These are phyloP conservation scores for Litchi chinensis DNA, from an alignment of 345 rosid genomes.

Conservation along the genomic window DNA sequence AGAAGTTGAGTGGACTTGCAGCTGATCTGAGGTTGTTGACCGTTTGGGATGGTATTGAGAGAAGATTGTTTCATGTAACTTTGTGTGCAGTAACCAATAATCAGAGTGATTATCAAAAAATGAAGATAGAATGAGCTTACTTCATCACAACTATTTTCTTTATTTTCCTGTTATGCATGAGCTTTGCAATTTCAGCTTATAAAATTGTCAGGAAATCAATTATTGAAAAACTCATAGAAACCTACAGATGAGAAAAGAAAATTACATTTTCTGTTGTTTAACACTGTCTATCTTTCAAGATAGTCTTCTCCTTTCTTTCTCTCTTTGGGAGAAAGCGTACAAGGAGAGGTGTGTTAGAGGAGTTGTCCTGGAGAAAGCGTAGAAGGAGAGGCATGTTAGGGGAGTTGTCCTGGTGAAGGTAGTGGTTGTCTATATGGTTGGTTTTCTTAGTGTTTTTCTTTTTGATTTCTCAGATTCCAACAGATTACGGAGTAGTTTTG, in stretches of 20 bases:
- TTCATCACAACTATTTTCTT: conserved; percentile 22
- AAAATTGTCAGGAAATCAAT: conserved; percentile 8
- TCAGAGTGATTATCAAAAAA: conserved; percentile 46
- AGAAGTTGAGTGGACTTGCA: conserved; percentile 35
- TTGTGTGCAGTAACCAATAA: conserved; percentile 78
- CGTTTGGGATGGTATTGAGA: conserved; percentile 36
- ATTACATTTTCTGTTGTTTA: neutral
- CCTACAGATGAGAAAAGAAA: neutral
- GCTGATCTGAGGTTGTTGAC: conserved; percentile 30
- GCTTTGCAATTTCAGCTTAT: conserved; percentile 17
- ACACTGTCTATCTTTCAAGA: neutral
- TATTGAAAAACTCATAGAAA: conserved; percentile 5
- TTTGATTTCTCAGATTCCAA: too few relatives aligned
- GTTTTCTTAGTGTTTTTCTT: too few relatives aligned
- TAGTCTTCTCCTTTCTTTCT: too few relatives aligned
- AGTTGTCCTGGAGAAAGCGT: too few relatives aligned
- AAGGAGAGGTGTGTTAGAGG: too few relatives aligned
- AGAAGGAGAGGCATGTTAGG: too few relatives aligned
- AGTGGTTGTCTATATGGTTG: too few relatives aligned
- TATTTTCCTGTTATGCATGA: neutral
- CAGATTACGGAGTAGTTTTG: too few relatives aligned
- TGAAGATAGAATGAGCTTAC: conserved; percentile 37
- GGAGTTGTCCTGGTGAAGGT: too few relatives aligned
- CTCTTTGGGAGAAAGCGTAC: too few relatives aligned
- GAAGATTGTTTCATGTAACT: conserved; percentile 57